phyloP scores from a whole-genome alignment of 805 yeast species.

The Nakazawaea wyomingensis region DNA sequence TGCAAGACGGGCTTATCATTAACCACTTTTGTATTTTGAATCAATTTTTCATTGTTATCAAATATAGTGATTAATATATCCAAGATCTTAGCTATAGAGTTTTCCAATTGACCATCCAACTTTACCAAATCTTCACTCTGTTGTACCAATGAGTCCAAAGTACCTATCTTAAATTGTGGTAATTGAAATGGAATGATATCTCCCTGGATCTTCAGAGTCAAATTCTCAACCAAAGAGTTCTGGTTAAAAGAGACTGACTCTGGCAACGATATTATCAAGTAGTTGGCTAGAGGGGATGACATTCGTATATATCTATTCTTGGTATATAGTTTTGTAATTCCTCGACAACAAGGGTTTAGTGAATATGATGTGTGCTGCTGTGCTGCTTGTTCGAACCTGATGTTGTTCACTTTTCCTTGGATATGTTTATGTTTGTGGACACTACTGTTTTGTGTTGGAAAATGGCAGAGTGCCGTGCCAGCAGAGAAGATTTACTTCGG shows the following conservation, averaged over 20 bases:
- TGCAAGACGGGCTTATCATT: conserved; percentile 47
- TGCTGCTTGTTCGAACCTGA: too few relatives aligned
- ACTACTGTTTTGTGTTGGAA: too few relatives aligned
- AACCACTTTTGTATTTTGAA: conserved; percentile 30
- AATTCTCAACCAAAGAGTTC: conserved; percentile 38
- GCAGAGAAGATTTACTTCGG: too few relatives aligned
- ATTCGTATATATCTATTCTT: conserved; percentile 10
- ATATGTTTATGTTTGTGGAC: too few relatives aligned
- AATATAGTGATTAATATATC: conserved; percentile 60
- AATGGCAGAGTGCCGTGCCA: too few relatives aligned
- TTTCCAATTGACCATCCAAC: conserved; percentile 71
- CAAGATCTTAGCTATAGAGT: conserved; percentile 65
- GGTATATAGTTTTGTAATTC: too few relatives aligned
- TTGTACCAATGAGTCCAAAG: conserved; percentile 84
- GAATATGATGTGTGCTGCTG: too few relatives aligned
- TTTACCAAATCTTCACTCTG: conserved; percentile 87
- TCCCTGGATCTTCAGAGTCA: conserved; percentile 47
- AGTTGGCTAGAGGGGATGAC: conserved; percentile 33
- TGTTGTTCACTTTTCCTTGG: too few relatives aligned
- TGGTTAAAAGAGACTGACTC: conserved; percentile 38
- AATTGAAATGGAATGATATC: conserved; percentile 52
- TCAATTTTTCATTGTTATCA: conserved; percentile 21
- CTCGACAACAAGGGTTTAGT: too few relatives aligned
- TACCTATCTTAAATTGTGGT: conserved; percentile 90
- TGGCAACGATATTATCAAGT: conserved; percentile 54